phyloP scores from a whole-genome alignment of 2,329 filamentous ascomycete genomes.

The Escovopsis sp. region DNA sequence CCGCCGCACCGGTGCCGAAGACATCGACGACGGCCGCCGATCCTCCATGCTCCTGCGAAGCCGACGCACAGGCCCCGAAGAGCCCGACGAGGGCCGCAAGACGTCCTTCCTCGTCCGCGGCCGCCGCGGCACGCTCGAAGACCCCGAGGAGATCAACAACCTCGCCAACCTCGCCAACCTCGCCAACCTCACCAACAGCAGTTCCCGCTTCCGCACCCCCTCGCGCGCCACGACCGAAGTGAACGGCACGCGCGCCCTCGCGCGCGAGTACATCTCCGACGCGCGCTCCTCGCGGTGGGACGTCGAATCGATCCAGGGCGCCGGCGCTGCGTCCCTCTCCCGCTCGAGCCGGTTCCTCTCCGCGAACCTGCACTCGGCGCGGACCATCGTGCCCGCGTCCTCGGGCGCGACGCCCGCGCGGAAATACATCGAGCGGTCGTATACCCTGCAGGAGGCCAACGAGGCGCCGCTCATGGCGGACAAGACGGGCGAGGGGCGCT shows the following conservation, averaged over 20 bases:
- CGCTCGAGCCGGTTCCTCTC: slow-evolving; percentile 34
- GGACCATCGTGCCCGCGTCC: slow-evolving; percentile 25
- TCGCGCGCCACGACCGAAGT: slow-evolving; percentile 44
- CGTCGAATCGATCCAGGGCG: slow-evolving; percentile 19
- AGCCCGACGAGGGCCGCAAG: slow-evolving; percentile 28
- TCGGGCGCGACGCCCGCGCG: slow-evolving; percentile 25
- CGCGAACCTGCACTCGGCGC: slow-evolving; percentile 29
- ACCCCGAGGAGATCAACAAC: slow-evolving; percentile 31
- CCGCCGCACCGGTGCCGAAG: slow-evolving; percentile 33
- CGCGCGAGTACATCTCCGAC: slow-evolving; percentile 16
- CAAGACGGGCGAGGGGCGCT: slow-evolving; percentile 12
- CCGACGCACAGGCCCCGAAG: slow-evolving; percentile 30
- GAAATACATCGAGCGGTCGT: slow-evolving; percentile 31
- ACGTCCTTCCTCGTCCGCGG: slow-evolving; percentile 29
- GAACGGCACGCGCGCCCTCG: slow-evolving; percentile 19
- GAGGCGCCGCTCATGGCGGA: slow-evolving; percentile 7
- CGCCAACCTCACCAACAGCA: no score
- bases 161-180: no score
- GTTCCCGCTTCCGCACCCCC: slow-evolving; percentile 35
- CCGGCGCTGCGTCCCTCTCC: slow-evolving; percentile 33
- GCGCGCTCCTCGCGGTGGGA: slow-evolving; percentile 19
- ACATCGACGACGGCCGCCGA: slow-evolving; percentile 34
- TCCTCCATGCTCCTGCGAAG: slow-evolving; percentile 29
- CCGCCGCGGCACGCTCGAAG: slow-evolving; percentile 30
- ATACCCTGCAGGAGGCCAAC: slow-evolving; percentile 24